These are phyloP conservation scores for Pichia heedii DNA, from an alignment of 805 yeast species.

Conservation along the genomic window DNA sequence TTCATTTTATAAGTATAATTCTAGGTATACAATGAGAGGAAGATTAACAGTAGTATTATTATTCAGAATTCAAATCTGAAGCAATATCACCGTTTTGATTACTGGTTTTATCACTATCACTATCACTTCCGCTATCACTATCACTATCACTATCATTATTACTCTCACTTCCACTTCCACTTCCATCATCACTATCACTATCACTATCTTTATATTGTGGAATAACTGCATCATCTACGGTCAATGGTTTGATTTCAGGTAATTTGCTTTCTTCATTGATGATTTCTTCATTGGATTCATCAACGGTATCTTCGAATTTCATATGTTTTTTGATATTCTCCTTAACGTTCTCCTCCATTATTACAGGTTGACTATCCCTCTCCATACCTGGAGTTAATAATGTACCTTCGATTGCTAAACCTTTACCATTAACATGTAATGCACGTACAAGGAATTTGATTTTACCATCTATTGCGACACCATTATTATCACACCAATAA, in stretches of 20 bases:
- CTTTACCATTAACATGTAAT: constrained; percentile 68
- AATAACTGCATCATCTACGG: constrained; percentile 12
- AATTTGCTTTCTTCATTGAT: constrained; percentile 1
- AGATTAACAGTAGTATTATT: neutral
- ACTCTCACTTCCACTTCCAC: neutral
- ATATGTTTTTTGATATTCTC: constrained; percentile 25
- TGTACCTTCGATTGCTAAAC: constrained; percentile 85
- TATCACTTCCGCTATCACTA: neutral
- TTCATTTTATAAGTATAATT: too few relatives aligned
- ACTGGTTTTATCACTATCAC: neutral
- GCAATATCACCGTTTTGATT: neutral
- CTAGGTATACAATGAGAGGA: too few relatives aligned
- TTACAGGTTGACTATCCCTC: constrained; percentile 44
- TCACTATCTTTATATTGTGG: neutral
- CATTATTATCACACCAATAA: constrained; percentile 77
- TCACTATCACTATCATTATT: constrained; percentile 1
- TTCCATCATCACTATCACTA: constrained; percentile 10
- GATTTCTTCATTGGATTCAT: neutral
- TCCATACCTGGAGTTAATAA: constrained; percentile 52
- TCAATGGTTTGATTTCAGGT: constrained; percentile 13
- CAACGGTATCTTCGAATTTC: constrained; percentile 26
- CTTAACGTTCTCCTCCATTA: constrained; percentile 15
- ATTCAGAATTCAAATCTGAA: constrained; percentile 4
- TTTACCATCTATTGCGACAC: constrained; percentile 73
- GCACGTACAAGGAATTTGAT: constrained; percentile 65